Evolutionary conservation across 176 grass and related monocot species (phyloP).

Genomic region (Carex cristatella): DNA sequence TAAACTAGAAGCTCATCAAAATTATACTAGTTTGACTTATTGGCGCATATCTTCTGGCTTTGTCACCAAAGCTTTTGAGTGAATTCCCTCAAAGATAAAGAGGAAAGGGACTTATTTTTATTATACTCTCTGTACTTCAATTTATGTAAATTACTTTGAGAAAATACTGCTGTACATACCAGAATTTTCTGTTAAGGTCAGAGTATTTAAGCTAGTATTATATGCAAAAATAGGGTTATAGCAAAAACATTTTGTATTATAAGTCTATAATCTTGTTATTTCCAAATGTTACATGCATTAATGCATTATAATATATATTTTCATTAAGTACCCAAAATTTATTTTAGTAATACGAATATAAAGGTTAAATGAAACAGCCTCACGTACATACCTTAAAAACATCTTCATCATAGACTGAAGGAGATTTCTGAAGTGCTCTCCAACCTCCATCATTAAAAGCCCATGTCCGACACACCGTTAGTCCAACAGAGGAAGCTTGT

Average conservation of each 20-base stretch:
- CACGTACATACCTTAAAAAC: slow-evolving; percentile 54
- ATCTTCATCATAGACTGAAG: slow-evolving; percentile 56
- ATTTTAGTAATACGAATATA: neutral
- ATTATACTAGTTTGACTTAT: neutral
- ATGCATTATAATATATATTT: too few species aligned
- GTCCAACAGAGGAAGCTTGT: slow-evolving; percentile 42
- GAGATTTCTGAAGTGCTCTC: slow-evolving; percentile 67
- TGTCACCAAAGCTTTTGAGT: neutral
- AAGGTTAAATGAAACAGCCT: neutral
- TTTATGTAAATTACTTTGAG: neutral
- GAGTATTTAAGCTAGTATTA: neutral
- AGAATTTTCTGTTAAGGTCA: neutral
- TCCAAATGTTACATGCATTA: neutral
- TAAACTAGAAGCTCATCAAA: neutral
- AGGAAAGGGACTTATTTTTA: neutral
- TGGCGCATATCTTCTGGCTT: neutral
- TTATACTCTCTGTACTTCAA: neutral
- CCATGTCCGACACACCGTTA: slow-evolving; percentile 69
- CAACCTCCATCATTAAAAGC: slow-evolving; percentile 66
- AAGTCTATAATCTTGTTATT: neutral
- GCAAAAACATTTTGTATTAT: neutral
- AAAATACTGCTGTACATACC: neutral
- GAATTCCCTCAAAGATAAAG: neutral
- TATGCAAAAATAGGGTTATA: neutral
- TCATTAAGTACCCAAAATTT: too few species aligned